Base-by-base conservation (phyloP, 208 protist genomes). In the Leptomonas seymouri region DNA sequence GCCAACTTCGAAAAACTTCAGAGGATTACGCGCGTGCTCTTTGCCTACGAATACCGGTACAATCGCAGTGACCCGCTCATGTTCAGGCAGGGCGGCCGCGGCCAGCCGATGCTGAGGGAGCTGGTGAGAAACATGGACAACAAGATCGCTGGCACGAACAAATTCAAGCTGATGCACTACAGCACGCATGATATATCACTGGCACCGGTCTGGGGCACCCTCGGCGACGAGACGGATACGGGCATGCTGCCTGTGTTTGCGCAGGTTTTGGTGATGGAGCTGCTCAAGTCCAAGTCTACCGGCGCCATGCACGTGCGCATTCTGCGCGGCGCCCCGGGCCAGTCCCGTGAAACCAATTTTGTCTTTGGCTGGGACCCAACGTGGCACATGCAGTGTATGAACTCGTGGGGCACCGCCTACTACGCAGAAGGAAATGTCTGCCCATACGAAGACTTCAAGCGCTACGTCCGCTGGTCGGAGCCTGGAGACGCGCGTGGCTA, bases 171-270 rank as follows among this genome's bases (percentile, higher is more conserved):
- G 54, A 81, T 81, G 69, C 78, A 90, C 60, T 90, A 90, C 81
- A 86, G 79, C 59, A 75, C 78, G 16, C 82, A 88, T 60, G 81
- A 90, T 67, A 85, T 74, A 4, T 79, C 79, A 9, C 50, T 90
- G 27, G 64, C 56, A 4, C 74, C 73, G 31, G 25, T 88, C n/a
- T 72, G 74, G 59, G 73, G 64, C 42, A 86, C 85, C 14, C 76
- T 90, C 25, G 74, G 83, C 54, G 84, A 93, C 63, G 39, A 60
- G n/a, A 67, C 70, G 8, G 44, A 72, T 28, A 51, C 56, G 12
- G 81, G 51, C n/a, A 75, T 90, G 72, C 46, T 89, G 61, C 87
- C 87, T 21, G 84, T 79, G 11, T 93, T 90, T 70, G 84, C 64
- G 34, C 79, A 84, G 46, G 66, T 76, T 59, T 74, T 86, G 44